A percentile compares a stretch with the other conserved stretches of the same genome.
Evolutionary conservation across 2,329 filamentous ascomycete species (phyloP).

Genomic region (Sclerotinia subarctica): DNA sequence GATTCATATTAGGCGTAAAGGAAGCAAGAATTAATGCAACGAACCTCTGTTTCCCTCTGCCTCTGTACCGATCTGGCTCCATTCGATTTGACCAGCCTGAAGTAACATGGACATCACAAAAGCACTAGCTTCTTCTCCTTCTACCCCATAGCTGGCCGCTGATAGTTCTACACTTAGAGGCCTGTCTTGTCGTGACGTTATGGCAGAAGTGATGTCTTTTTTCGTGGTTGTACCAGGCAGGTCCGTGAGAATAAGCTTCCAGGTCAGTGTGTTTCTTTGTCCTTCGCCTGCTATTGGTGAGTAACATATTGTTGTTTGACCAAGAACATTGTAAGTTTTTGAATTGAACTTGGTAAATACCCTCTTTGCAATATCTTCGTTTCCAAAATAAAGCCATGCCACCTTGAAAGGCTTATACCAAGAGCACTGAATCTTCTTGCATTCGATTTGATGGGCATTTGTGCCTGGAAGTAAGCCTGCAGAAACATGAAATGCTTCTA

Average conservation of each 20-base stretch:
- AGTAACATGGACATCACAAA: constrained; percentile 25
- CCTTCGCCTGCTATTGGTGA: not conserved
- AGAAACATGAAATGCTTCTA: not conserved
- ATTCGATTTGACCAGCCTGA: constrained; percentile 23
- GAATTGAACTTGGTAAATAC: constrained; percentile 30
- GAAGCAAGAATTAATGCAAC: not conserved
- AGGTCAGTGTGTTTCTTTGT: constrained; percentile 24
- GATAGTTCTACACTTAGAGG: constrained; percentile 27
- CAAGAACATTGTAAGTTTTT: constrained; percentile 28
- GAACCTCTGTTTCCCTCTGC: constrained; percentile 1
- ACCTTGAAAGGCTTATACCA: constrained; percentile 33
- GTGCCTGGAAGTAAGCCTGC: constrained; percentile 6
- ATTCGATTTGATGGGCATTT: constrained; percentile 26
- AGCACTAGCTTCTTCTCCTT: constrained; percentile 26
- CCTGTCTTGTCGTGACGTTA: constrained; percentile 22
- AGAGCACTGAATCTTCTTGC: constrained; percentile 33
- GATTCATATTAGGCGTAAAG: too few species aligned
- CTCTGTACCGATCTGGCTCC: not conserved
- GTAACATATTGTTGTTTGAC: constrained; percentile 24
- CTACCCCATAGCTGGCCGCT: constrained; percentile 22
- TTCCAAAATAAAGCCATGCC: constrained; percentile 32
- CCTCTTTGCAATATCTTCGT: constrained; percentile 28
- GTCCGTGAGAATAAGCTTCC: constrained; percentile 31
- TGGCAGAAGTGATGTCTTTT: constrained; percentile 26
- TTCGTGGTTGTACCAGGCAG: constrained; percentile 25